Conservation (phyloP, 1,284 basidiomycete species). For the Apiotrichum laibachii region DNA sequence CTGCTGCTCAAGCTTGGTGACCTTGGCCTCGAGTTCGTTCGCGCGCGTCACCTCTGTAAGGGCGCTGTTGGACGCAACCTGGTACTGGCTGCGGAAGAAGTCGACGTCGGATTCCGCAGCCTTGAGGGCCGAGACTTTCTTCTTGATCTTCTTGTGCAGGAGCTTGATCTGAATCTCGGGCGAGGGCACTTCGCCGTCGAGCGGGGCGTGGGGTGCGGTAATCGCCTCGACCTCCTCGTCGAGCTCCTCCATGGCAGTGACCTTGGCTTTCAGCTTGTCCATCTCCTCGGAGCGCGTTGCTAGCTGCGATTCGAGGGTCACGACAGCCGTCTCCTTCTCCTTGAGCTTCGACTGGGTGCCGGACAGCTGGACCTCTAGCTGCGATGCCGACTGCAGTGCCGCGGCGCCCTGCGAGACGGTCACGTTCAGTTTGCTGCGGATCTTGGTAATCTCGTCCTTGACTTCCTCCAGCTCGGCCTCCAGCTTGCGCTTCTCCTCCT, state of each 20-base stretch:
- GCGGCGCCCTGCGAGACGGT: background rate
- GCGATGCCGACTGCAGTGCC: background rate
- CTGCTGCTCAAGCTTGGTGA: slow-evolving; percentile 30
- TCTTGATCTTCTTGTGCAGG: slow-evolving; percentile 14
- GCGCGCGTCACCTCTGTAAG: slow-evolving; percentile 27
- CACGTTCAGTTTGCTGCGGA: background rate
- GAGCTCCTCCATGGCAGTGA: background rate
- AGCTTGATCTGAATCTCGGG: slow-evolving; percentile 6
- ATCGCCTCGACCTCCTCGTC: slow-evolving; percentile 6
- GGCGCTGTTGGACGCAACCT: slow-evolving; percentile 29
- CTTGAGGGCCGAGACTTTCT: slow-evolving; percentile 5
- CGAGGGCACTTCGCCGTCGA: slow-evolving; percentile 1
- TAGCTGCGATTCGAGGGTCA: background rate
- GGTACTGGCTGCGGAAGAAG: slow-evolving; percentile 36
- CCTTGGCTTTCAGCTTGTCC: background rate
- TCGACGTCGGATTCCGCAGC: slow-evolving; percentile 13
- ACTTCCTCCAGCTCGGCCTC: too few relatives aligned
- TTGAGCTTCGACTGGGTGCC: background rate
- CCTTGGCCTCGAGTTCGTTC: slow-evolving; percentile 23
- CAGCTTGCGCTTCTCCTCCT: background rate
- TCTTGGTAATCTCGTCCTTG: background rate
- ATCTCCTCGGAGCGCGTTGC: background rate
- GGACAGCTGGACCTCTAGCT: slow-evolving; percentile 2
- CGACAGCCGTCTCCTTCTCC: background rate
- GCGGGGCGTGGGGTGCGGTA: background rate